These are phyloP conservation scores for Cryptococcus hybrid DNA, from an alignment of 1,284 basidiomycete species.

Conservation along the genomic window DNA sequence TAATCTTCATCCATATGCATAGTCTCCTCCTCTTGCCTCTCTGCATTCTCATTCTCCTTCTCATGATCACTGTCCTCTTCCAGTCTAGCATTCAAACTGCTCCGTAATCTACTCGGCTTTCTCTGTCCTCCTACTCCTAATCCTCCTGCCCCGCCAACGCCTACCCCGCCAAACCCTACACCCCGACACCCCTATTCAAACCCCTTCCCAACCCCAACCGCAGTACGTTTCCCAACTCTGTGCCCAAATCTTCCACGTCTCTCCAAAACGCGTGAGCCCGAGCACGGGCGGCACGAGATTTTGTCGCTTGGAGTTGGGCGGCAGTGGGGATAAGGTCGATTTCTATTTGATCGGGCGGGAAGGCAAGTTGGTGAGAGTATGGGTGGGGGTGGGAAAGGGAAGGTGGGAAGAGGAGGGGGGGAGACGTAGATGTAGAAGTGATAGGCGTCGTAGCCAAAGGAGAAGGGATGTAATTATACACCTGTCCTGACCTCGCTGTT, in stretches of 20 bases:
- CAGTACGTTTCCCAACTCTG: conserved; percentile 1
- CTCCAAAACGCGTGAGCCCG: background rate
- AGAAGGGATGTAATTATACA: background rate
- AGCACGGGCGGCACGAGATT: background rate
- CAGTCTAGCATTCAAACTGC: background rate
- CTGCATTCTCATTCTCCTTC: background rate
- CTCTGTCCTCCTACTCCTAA: background rate
- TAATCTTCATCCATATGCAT: background rate
- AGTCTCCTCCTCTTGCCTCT: background rate
- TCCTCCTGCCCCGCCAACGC: background rate
- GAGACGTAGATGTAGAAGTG: background rate
- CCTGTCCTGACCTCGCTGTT: background rate
- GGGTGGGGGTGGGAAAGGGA: background rate
- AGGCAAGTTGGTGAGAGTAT: background rate
- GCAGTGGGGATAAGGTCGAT: background rate
- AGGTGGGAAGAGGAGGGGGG: background rate
- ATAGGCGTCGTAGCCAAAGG: background rate
- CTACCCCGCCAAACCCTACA: background rate
- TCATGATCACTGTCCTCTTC: background rate
- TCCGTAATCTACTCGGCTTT: background rate
- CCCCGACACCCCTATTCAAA: background rate
- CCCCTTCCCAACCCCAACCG: conserved; percentile 1
- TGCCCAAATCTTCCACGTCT: background rate
- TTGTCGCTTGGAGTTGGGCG: background rate
- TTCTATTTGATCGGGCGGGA: background rate